Percentiles rank a stretch among this genome's conserved stretches.
phyloP scores from a whole-genome alignment of 2,329 filamentous ascomycete genomes.

The Botrytis paeoniae region DNA sequence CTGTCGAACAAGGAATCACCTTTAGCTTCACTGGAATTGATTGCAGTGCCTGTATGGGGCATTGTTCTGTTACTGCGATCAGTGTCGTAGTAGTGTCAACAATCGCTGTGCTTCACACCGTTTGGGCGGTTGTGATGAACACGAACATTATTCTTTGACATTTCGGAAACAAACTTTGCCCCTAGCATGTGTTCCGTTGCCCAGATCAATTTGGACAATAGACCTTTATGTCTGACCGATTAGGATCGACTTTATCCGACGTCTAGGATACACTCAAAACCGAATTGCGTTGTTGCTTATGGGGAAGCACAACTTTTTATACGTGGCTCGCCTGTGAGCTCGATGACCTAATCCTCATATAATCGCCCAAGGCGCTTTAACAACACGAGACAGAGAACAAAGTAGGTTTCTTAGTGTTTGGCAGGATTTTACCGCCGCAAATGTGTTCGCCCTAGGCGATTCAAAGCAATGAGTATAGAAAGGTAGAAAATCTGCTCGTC shows the following conservation, averaged over 20 bases:
- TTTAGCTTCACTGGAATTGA: neutral
- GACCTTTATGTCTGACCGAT: neutral
- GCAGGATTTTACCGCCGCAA: neutral
- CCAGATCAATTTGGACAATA: neutral
- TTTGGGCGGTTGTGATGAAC: neutral
- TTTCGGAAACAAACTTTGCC: neutral
- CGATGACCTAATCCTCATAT: neutral
- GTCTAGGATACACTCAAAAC: neutral
- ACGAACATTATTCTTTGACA: neutral
- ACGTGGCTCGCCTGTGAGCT: neutral
- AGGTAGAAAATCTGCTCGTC: neutral
- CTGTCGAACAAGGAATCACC: no score
- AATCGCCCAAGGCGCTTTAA: neutral
- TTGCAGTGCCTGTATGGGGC: neutral
- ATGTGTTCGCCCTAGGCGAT: neutral
- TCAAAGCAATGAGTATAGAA: neutral
- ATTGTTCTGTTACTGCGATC: neutral
- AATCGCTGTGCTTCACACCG: neutral
- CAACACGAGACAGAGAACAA: neutral
- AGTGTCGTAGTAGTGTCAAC: neutral
- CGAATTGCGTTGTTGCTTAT: neutral
- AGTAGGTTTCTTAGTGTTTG: neutral
- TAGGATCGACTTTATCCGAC: neutral
- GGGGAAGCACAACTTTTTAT: neutral
- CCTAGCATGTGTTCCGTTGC: neutral